Evolutionary conservation across 1,284 basidiomycete species (phyloP).

Genomic region (Trichosporon ovoides): DNA sequence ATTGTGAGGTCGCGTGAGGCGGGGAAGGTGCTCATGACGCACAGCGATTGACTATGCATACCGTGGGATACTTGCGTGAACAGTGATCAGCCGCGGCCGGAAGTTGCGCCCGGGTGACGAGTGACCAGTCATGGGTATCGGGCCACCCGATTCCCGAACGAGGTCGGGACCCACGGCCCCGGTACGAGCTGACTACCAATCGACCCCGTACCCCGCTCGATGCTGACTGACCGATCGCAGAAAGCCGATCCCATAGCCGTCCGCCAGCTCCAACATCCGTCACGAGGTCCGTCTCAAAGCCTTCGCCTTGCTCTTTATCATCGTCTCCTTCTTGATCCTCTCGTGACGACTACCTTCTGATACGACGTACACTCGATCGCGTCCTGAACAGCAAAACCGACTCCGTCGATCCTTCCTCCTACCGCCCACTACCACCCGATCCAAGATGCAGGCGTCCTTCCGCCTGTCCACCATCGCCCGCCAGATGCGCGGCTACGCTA

Average conservation of each 20-base stretch:
- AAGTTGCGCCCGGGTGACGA: neutral
- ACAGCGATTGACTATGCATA: no score
- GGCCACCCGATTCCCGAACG: neutral
- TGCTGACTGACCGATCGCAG: neutral
- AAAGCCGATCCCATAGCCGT: neutral
- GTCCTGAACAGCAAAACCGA: neutral
- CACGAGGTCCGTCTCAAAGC: neutral
- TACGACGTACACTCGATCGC: no score
- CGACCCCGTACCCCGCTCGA: no score
- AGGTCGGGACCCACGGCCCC: neutral
- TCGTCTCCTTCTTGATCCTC: neutral
- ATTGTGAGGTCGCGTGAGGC: no score
- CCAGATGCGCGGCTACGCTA: slow-evolving; percentile 8
- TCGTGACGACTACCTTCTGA: no score
- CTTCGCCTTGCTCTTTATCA: no score
- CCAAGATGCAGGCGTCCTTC: slow-evolving; percentile 3
- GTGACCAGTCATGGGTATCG: neutral
- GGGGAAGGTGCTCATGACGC: no score
- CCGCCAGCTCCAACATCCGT: neutral
- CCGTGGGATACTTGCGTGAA: neutral
- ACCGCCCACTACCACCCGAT: neutral
- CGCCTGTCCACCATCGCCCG: neutral
- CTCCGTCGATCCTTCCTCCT: neutral
- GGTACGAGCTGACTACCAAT: neutral
- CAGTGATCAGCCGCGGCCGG: neutral